Percentiles rank a stretch among this genome's conserved stretches.
These are phyloP conservation scores for Russula sp. DNA, from an alignment of 768 basidiomycete species.

Conservation along the genomic window DNA sequence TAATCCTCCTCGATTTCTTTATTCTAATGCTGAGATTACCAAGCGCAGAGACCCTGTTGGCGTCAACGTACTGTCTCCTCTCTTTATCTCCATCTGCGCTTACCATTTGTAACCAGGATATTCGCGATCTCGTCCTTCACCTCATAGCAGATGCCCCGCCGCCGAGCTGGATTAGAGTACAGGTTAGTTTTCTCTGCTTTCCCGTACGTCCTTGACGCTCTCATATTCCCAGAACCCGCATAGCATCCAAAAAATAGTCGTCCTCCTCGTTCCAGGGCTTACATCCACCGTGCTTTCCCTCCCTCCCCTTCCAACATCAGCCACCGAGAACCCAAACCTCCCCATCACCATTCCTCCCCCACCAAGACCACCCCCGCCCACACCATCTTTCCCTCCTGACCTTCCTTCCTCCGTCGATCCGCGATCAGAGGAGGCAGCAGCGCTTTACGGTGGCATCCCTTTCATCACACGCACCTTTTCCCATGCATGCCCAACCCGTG, in stretches of 20 bases:
- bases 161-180: slow-evolving; percentile 81
- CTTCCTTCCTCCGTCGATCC: slow-evolving; percentile 30
- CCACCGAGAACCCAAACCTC: slow-evolving; percentile 54
- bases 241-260: slow-evolving; percentile 73
- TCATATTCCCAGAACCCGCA: slow-evolving; percentile 56
- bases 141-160: slow-evolving; percentile 79
- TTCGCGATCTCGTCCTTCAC: slow-evolving; percentile 83
- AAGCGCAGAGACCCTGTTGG: slow-evolving; percentile 71
- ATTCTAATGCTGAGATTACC: slow-evolving; percentile 70
- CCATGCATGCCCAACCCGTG: slow-evolving; percentile 89
- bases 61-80: slow-evolving; percentile 58
- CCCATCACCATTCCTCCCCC: slow-evolving; percentile 49
- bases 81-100: neutral
- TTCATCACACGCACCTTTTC: slow-evolving; percentile 81
- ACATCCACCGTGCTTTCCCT: slow-evolving; percentile 70
- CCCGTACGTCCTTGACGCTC: neutral
- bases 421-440: slow-evolving; percentile 28
- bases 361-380: slow-evolving; percentile 36
- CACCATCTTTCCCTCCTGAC: neutral
- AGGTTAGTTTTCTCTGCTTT: slow-evolving; percentile 40
- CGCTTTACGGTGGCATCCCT: slow-evolving; percentile 42
- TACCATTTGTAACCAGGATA: slow-evolving; percentile 53
- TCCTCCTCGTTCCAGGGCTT: slow-evolving; percentile 83
- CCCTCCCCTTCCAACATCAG: slow-evolving; percentile 66
- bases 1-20: slow-evolving; percentile 75